Evolutionary conservation across 306 rosid genomes (phyloP), one percentile per base, ranked within the genome.

Genomic region (Cyclanthera cordifolia): DNA sequence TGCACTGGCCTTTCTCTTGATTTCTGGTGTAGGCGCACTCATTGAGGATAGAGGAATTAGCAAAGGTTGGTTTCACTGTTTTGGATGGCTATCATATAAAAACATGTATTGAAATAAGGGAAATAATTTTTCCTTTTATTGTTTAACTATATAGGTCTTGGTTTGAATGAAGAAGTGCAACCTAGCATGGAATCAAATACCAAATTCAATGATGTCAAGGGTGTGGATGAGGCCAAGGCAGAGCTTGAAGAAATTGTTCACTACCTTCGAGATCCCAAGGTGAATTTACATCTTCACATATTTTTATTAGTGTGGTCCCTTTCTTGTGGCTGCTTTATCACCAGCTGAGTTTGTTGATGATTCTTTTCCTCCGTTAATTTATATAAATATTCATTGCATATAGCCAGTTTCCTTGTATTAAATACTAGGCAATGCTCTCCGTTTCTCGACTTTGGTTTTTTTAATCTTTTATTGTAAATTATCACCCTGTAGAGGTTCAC

Each of bases 181-280:
- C 96, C 98, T 69, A 83, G 78, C 85, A 30, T 87, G 81, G 93
- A 80, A 61, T 76, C 90, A 13, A 89, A 77, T 73, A 89, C 98
- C 53, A 92, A 80, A 72, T 89, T 92, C 76, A 83, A 53, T 17
- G 95, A 89, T 50, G 96, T 87, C 57, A 87, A 89, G 82, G 98
- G 96, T 49, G 90, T 82, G 70, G 96, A 92, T 72, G 98, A 89
- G 81, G 98, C 95, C 15, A 92, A 92, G 81, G 85, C 86, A 16
- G 98, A 89, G 77, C 80, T 92, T 48, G 98, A 92, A 79, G 95
- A 92, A 83, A 85, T 92, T 59, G 96, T 92, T 75, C 88, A 83
- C 82, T 85, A 89, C 82, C 96, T 89, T 54, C 88, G 85, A 74
- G 95, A 92, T 79, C 98, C 98, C 1, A 84, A 87, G 95, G 96